These are phyloP conservation scores for Coemansia sp. DNA, from an alignment of 192 early-diverging fungal genomes.

Conservation along the genomic window DNA sequence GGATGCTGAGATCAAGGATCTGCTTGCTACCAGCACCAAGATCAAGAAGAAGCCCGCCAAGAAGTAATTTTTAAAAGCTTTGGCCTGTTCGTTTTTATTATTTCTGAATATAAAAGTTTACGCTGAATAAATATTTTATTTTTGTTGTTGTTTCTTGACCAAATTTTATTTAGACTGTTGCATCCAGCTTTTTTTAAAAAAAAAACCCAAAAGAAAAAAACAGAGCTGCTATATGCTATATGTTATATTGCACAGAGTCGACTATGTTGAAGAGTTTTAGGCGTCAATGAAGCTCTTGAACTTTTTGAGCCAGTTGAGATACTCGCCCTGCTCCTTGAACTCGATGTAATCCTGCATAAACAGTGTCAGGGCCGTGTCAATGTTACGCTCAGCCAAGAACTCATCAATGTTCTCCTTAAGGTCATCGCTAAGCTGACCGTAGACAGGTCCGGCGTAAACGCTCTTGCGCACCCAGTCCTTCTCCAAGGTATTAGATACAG, in stretches of 20 bases:
- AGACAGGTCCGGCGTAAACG: constrained; percentile 87
- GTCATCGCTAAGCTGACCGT: constrained; percentile 83
- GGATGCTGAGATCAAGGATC: constrained; percentile 70
- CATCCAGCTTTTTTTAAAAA: too few species aligned
- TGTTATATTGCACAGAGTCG: too few species aligned
- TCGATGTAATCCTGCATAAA: constrained; percentile 89
- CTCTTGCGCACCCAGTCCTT: constrained; percentile 87
- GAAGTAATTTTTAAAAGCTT: constrained; percentile 14
- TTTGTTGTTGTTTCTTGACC: too few species aligned
- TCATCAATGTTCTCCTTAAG: constrained; percentile 67
- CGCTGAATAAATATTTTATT: constrained; percentile 7
- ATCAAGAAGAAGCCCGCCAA: constrained; percentile 47
- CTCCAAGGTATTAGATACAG: constrained; percentile 63
- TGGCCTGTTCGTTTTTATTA: too few species aligned
- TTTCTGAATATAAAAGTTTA: neutral
- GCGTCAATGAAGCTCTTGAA: constrained; percentile 75
- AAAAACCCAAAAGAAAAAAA: too few species aligned
- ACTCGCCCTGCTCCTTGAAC: constrained; percentile 95
- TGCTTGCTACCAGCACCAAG: constrained; percentile 61
- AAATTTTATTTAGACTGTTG: too few species aligned
- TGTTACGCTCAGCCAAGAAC: constrained; percentile 84
- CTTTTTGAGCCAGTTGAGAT: constrained; percentile 78
- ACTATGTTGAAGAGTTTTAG: too few species aligned
- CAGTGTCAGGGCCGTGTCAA: constrained; percentile 75
- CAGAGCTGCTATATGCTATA: too few species aligned